A percentile compares a stretch with the other conserved stretches of the same genome.
Conservation (phyloP, 1,284 basidiomycete species). For the Uromyces viciae-fabae region DNA sequence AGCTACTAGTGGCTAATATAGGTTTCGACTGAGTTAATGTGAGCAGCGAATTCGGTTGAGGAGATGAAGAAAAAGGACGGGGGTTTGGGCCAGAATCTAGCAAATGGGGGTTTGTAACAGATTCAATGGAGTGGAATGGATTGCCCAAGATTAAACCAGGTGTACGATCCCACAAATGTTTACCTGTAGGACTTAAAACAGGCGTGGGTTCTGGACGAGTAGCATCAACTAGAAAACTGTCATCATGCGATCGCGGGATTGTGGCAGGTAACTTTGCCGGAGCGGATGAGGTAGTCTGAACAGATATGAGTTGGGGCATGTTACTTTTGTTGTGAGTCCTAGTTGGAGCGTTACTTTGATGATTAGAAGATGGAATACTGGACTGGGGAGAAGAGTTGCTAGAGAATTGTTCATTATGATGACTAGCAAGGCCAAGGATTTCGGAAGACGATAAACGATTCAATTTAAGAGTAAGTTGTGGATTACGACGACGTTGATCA, state of each 20-base stretch:
- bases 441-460: constrained; percentile 20
- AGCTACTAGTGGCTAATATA: background rate
- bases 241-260: background rate
- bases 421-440: constrained; percentile 19
- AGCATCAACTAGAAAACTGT: constrained; percentile 12
- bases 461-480: constrained; percentile 42
- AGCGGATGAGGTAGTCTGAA: background rate
- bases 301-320: background rate
- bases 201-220: constrained; percentile 40
- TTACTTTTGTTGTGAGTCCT: background rate
- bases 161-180: constrained; percentile 37
- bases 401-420: background rate
- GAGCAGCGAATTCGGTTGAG: background rate
- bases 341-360: background rate
- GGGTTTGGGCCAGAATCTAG: background rate
- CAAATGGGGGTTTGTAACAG: background rate
- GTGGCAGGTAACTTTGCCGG: background rate
- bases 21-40: background rate
- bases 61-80: background rate
- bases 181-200: constrained; percentile 38
- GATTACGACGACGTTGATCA: constrained; percentile 37
- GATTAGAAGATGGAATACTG: background rate
- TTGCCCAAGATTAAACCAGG: constrained; percentile 41
- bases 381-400: background rate
- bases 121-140: constrained; percentile 6